Evolutionary conservation across 2,329 filamentous ascomycete species (phyloP).

Genomic region (Alternaria burnsii): DNA sequence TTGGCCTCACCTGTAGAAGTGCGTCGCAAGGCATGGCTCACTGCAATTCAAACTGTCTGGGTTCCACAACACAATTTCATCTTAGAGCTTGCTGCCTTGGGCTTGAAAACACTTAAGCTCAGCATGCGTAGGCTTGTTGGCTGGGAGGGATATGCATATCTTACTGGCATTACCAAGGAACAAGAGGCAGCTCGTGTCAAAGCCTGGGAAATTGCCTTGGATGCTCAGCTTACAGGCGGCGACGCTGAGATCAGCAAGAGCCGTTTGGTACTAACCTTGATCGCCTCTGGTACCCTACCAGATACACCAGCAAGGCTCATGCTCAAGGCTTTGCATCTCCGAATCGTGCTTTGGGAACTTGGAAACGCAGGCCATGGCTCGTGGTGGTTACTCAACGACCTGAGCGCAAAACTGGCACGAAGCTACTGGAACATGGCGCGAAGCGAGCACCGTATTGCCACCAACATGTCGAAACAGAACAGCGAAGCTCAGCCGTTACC

Average conservation of each 20-base stretch:
- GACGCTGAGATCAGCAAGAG: slow-evolving; percentile 90
- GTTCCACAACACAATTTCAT: slow-evolving; percentile 88
- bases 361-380: slow-evolving; percentile 71
- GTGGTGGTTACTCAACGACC: slow-evolving; percentile 70
- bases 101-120: slow-evolving; percentile 82
- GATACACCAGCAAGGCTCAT: slow-evolving; percentile 84
- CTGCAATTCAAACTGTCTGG: slow-evolving; percentile 90
- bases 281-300: slow-evolving; percentile 87
- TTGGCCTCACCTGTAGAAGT: slow-evolving; percentile 84
- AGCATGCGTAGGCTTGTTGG: slow-evolving; percentile 81
- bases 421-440: slow-evolving; percentile 84
- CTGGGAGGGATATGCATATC: slow-evolving; percentile 75
- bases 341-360: slow-evolving; percentile 84
- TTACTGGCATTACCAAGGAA: slow-evolving; percentile 83
- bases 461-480: slow-evolving; percentile 48
- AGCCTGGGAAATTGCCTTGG: slow-evolving; percentile 91
- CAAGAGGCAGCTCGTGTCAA: slow-evolving; percentile 87
- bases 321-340: slow-evolving; percentile 90
- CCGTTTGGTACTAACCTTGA: slow-evolving; percentile 82
- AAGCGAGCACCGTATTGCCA: slow-evolving; percentile 63
- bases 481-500: slow-evolving; percentile 73
- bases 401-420: slow-evolving; percentile 77
- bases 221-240: slow-evolving; percentile 90
- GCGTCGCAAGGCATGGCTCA: slow-evolving; percentile 89
- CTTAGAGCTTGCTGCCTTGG: slow-evolving; percentile 81